These are phyloP conservation scores for Prunus mira DNA, from an alignment of 306 rosid genomes.

Conservation along the genomic window DNA sequence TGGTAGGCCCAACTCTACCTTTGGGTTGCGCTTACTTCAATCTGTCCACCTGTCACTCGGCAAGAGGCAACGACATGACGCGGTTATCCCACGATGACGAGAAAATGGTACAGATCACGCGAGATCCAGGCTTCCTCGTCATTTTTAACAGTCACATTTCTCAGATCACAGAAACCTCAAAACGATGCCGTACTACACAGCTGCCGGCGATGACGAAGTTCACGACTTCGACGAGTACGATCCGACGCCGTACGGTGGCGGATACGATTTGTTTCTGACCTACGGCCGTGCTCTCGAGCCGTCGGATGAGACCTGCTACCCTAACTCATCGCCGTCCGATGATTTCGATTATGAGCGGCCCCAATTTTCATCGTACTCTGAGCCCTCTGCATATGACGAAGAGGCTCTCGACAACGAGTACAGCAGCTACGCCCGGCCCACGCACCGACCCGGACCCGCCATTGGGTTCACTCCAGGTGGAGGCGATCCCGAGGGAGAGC, in stretches of 20 bases:
- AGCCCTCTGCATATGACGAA: constrained; percentile 71
- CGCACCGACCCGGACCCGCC: constrained; percentile 44
- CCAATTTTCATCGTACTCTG: constrained; percentile 39
- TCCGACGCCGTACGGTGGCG: constrained; percentile 47
- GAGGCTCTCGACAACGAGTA: constrained; percentile 67
- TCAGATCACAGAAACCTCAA: not conserved
- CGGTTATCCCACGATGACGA: too few relatives aligned
- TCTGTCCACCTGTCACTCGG: not conserved
- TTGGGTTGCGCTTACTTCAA: not conserved
- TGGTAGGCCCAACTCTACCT: not conserved
- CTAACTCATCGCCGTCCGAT: constrained; percentile 29
- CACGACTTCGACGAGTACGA: constrained; percentile 50
- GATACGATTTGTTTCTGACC: constrained; percentile 35
- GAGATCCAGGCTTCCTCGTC: too few relatives aligned
- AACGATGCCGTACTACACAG: constrained; percentile 45
- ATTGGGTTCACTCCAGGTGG: constrained; percentile 9
- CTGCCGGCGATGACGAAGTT: constrained; percentile 19
- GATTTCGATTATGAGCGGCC: constrained; percentile 81
- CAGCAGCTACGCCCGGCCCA: constrained; percentile 61
- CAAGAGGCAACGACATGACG: not conserved
- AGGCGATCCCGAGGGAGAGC: constrained; percentile 15
- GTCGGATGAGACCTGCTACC: constrained; percentile 60
- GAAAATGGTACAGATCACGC: not conserved
- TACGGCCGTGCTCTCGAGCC: constrained; percentile 43
- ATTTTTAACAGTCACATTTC: not conserved